Conservation (phyloP, 495 filamentous ascomycete species). For the Neurospora sp. region DNA sequence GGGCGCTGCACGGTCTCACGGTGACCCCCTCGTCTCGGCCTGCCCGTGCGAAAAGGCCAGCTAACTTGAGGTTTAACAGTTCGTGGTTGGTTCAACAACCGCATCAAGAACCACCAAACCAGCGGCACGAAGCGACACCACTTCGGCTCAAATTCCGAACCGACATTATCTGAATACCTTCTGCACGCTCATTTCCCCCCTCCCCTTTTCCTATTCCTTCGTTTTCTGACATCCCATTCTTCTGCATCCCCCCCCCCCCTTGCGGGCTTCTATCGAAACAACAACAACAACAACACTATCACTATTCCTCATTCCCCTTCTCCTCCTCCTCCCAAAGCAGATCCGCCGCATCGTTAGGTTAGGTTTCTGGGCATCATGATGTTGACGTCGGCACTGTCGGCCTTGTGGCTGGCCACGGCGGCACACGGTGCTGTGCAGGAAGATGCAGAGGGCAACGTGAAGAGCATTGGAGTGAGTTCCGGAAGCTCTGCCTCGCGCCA, state of each 20-base stretch:
- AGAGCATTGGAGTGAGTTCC: constrained; percentile 45
- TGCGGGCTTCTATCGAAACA: neutral
- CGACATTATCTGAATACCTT: constrained; percentile 1
- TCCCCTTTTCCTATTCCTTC: neutral
- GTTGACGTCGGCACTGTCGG: constrained; percentile 39
- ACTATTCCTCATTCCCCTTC: neutral
- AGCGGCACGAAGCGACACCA: neutral
- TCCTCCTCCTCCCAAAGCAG: neutral
- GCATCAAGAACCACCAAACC: neutral
- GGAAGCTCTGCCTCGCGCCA: neutral
- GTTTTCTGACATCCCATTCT: neutral
- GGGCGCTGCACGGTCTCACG: neutral
- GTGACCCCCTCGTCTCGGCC: neutral
- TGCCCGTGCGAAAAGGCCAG: neutral
- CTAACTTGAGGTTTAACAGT: neutral
- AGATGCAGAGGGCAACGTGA: constrained; percentile 39
- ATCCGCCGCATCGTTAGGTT: neutral
- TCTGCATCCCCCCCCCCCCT: neutral
- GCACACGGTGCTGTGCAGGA: constrained; percentile 31
- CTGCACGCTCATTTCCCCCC: neutral
- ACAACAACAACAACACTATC: neutral
- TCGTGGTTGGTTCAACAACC: neutral
- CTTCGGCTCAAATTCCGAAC: neutral
- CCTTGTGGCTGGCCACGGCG: constrained; percentile 44
- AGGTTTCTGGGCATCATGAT: constrained; percentile 19